Evolutionary conservation across 768 basidiomycete genomes (phyloP), one percentile per base, ranked within the genome.

Genomic region (Tricholoma flavovirens): DNA sequence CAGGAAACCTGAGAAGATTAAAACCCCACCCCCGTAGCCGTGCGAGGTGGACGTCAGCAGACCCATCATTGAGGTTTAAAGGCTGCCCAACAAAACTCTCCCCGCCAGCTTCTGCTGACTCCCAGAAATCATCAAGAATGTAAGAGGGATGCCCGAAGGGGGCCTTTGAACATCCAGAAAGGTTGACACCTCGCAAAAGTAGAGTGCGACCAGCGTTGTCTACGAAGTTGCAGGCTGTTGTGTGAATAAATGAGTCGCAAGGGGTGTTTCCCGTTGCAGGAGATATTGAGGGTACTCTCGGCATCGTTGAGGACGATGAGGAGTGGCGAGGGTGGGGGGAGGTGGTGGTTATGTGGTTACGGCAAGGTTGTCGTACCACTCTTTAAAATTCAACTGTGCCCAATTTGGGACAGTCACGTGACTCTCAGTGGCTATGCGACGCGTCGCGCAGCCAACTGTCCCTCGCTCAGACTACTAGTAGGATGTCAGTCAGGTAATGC

Each of bases 11-110:
- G 15, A 98, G 72, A 66, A 88, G 75, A 64, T 93, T 97, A 73
- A 93, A 98, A 0, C 97, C 97, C 96, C 95, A 99, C 0, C 88
- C 88, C 58, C 80, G 78, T 26, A 99, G 73, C n/a, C 97, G 77
- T 3, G 84, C 78, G 0, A 99, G 76, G 62, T 98, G 95, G 14
- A 87, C 78, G 72, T 98, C 87, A 4, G 90, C 91, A 7, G 83
- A 84, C 15, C 87, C 87, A 63, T 94, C 90, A 26, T 95, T 91
- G 45, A 97, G 72, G 59, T 88, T 83, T 4, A 99, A 73, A 0
- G 95, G 94, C 42, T 87, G 75, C 0, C 86, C 87, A 2, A 88
- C 68, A 60, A 95, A 98, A 61, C 75, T 84, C 55, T 82, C 77
- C 11, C 83, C 82, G 43, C 88, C 86, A 0, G 64, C 69, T 65